Conservation (phyloP, 306 rosid species). For the Vigna unguiculata region DNA sequence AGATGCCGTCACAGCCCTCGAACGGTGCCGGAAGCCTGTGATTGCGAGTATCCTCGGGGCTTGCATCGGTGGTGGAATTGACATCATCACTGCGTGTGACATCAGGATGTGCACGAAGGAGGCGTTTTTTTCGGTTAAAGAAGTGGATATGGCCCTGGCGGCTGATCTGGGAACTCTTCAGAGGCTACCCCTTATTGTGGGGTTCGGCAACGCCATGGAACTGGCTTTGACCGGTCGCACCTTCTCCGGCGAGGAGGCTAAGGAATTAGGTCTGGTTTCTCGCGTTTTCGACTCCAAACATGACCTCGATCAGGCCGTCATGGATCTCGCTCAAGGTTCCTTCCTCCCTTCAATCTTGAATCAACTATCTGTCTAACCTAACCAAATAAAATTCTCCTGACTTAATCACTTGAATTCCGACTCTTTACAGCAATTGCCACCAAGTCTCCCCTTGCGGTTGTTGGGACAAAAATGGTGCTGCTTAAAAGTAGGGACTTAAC, state of each 20-base stretch:
- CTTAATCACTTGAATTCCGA: too few species aligned
- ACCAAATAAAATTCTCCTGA: too few species aligned
- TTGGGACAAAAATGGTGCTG: constrained; percentile 83
- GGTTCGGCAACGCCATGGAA: constrained; percentile 80
- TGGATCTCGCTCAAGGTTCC: constrained; percentile 45
- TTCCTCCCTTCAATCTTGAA: not conserved
- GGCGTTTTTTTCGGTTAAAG: constrained; percentile 87
- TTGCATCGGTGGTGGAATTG: constrained; percentile 84
- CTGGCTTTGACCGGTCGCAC: constrained; percentile 83
- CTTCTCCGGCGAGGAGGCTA: constrained; percentile 79
- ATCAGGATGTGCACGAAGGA: constrained; percentile 72
- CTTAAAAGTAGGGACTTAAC: constrained; percentile 75
- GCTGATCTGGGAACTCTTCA: constrained; percentile 92
- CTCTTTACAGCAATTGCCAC: constrained; percentile 63
- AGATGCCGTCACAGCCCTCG: constrained; percentile 74
- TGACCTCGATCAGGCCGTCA: constrained; percentile 59
- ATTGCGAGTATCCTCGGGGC: constrained; percentile 80
- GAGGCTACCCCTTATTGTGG: constrained; percentile 78
- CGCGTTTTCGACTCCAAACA: constrained; percentile 55
- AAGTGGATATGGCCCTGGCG: constrained; percentile 82
- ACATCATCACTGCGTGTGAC: constrained; percentile 83
- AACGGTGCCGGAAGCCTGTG: constrained; percentile 89
- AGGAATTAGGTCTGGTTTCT: constrained; percentile 73
- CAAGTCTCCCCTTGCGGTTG: constrained; percentile 77
- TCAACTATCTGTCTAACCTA: too few species aligned